Base-by-base conservation (phyloP, 2,329 filamentous ascomycete species). In the Aureobasidium sp. region DNA sequence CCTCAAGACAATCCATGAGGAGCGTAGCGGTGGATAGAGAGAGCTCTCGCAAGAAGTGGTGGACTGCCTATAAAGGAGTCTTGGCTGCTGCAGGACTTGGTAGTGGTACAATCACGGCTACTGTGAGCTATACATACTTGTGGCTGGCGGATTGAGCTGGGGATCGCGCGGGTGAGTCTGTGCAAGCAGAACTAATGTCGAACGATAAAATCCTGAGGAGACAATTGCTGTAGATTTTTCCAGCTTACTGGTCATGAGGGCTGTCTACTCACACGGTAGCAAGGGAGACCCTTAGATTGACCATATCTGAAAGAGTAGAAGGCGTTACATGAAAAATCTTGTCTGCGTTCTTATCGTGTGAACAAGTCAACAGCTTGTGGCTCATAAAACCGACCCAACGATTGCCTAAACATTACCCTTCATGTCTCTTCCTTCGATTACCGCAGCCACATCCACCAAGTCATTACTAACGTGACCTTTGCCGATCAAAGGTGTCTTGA, bases 391-490 rank as follows among this genome's bases (percentile, higher is more conserved):
- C 14, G 11, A 15, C 1, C 35, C 14, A 40, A 7, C 17, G 17
- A 40, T 40, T 17, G 39, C 24, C 48, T 42, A 60, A 35, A 60
- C 57, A 35, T 42, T 5, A 1, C 58, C 58, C 35, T 60, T 52
- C 47, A 39, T 45, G 29, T 61, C 59, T 12, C 37, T 61, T 1
- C 59, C 49, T 15, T 61, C 59, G 15, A 61, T 45, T 3, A 61
- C 15, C 3, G 37, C 4, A 37, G 49, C 59, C 2, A 61, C 59
- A 37, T 54, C 59, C 3, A 39, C 37, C 37, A 61, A 29, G 14
- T 54, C 29, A 52, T 54, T 54, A 15, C 33, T 9, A 17, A 53
- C 59, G 27, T 61, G 39, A 7, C 59, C 49, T 19, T 54, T 54
- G 5, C 47, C 49, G 29, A 61, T 47, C n/a, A 54, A 17, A 5